These are phyloP conservation scores for Fusarium albosuccineum DNA, from an alignment of 2,329 filamentous ascomycete genomes.

Conservation along the genomic window DNA sequence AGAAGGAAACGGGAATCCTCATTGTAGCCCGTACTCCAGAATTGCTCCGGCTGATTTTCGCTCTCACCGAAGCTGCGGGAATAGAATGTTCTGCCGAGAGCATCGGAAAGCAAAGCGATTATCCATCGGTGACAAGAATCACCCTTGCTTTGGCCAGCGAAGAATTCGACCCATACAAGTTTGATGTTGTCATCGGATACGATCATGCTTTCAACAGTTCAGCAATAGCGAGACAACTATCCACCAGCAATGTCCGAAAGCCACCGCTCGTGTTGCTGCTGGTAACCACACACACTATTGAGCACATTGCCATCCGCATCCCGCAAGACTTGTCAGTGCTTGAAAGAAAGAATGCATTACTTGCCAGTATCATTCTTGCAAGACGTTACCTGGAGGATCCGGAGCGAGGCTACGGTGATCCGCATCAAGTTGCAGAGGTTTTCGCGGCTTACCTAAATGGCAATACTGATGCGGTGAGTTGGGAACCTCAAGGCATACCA, in stretches of 20 bases:
- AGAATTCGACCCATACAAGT: slow-evolving; percentile 53
- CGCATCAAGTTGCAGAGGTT: slow-evolving; percentile 60
- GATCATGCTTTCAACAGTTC: slow-evolving; percentile 64
- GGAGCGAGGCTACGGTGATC: slow-evolving; percentile 55
- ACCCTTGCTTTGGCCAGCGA: slow-evolving; percentile 59
- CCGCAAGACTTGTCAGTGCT: slow-evolving; percentile 51
- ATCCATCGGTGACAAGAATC: slow-evolving; percentile 57
- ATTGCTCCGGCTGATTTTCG: slow-evolving; percentile 65
- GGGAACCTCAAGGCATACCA: slow-evolving; percentile 62
- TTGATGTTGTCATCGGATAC: slow-evolving; percentile 67
- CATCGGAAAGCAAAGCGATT: slow-evolving; percentile 43
- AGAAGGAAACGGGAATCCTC: slow-evolving; percentile 61
- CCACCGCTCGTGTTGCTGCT: slow-evolving; percentile 63
- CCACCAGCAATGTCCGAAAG: slow-evolving; percentile 37
- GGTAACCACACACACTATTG: slow-evolving; percentile 65
- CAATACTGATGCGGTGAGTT: slow-evolving; percentile 54
- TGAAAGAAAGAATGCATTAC: slow-evolving; percentile 62
- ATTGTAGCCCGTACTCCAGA: slow-evolving; percentile 65
- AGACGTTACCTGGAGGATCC: slow-evolving; percentile 57
- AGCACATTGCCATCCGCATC: slow-evolving; percentile 66
- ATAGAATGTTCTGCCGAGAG: slow-evolving; percentile 53
- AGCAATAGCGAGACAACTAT: slow-evolving; percentile 41
- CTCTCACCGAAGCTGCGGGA: slow-evolving; percentile 58
- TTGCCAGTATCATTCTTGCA: slow-evolving; percentile 54
- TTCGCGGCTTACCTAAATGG: slow-evolving; percentile 62